Evolutionary conservation across 345 rosid species (phyloP).

Genomic region (Raphanus sativus): DNA sequence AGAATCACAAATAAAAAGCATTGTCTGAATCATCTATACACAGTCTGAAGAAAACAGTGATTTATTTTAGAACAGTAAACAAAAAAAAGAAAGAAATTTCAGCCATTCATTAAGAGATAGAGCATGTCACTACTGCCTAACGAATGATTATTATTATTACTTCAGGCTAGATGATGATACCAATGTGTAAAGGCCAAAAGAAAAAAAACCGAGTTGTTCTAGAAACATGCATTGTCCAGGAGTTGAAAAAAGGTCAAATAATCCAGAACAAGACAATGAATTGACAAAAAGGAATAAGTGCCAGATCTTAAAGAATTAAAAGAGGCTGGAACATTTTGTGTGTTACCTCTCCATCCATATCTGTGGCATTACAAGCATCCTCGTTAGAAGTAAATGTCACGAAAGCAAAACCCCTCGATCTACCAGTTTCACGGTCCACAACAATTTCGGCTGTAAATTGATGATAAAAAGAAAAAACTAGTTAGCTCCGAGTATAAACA

Average conservation of each 20-base stretch:
- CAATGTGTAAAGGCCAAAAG: too few species aligned
- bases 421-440: conserved; percentile 82
- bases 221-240: neutral
- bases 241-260: neutral
- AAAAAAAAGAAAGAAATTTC: too few species aligned
- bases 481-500: neutral
- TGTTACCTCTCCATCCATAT: conserved; percentile 92
- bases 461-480: neutral
- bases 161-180: too few species aligned
- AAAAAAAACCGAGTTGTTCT: neutral
- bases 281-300: neutral
- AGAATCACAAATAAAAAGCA: neutral
- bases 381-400: conserved; percentile 61
- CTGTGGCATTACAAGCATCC: conserved; percentile 88
- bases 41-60: neutral
- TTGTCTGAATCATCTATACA: neutral
- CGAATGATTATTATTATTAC: too few species aligned
- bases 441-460: conserved; percentile 68
- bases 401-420: conserved; percentile 93
- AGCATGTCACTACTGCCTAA: too few species aligned
- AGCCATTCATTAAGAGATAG: too few species aligned
- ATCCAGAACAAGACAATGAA: neutral
- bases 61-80: too few species aligned
- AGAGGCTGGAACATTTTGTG: neutral
- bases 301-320: neutral